Base-by-base conservation (phyloP, 2,329 filamentous ascomycete genomes). In the Teratosphaeria destructans region DNA sequence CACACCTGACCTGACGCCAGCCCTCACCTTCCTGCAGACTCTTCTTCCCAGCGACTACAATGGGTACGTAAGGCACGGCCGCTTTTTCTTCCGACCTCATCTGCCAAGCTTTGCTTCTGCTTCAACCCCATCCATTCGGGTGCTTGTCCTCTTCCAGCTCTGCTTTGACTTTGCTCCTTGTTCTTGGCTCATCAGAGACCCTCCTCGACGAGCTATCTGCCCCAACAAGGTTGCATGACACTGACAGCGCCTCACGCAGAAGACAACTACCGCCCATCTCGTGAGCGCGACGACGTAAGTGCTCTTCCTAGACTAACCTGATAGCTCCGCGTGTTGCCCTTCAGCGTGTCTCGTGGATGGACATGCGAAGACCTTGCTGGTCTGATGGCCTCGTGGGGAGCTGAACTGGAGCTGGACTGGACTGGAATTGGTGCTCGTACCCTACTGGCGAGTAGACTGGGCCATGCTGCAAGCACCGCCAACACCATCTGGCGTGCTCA, bases 251-350 rank as follows among this genome's bases (percentile, higher is more conserved):
- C 23, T 55, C 52, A 23, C 37, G 49, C 57, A 62, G 62, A 64
- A 59, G 62, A 64, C 59, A 64, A 61, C 55, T 64, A 64, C 59
- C 62, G 62, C 59, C 62, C 62, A 35, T 62, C 61, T 54, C 61
- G 61, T 43, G 61, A 62, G 37, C 61, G 61, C 57, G 61, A 63
- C 54, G 59, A 61, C 23, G 61, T 63, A 61, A 59, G 59, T 60
- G 58, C 52, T 29, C 1, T n/a, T 11, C 53, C 6, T 23, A 19
- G 16, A 49, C 43, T 49, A 19, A 49, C 19, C 43, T 49, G 43
- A 49, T 23, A 49, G 43, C 43, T 49, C 19, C 19, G 19, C 43
- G 43, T 23, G 19, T 49, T 49, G 43, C 43, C 43, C 19, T 19
- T n/a, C 43, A 49, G 43, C 43, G 43, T 49, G 6, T 19, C n/a